A percentile compares a stretch with the other conserved stretches of the same genome.
phyloP scores from a whole-genome alignment of 257 asterid species.

The Solanum dulcamara region DNA sequence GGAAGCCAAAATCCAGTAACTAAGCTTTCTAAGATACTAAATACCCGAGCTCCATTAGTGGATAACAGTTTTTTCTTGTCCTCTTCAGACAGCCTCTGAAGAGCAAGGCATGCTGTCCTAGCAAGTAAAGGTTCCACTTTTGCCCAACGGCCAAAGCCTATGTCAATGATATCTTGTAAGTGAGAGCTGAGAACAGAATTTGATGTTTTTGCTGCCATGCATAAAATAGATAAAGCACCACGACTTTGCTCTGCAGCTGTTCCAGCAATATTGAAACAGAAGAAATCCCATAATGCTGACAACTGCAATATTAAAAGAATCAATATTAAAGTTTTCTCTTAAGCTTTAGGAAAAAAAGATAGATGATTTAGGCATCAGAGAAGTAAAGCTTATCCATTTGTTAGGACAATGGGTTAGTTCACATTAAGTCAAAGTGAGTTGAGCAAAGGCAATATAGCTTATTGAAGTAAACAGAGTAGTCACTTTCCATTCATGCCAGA shows the following conservation, averaged over 20 bases:
- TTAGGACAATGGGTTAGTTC: not conserved
- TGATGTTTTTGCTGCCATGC: constrained; percentile 87
- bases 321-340: not conserved
- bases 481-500: not conserved
- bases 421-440: not conserved
- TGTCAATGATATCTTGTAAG: constrained; percentile 83
- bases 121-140: constrained; percentile 89
- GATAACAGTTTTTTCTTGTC: constrained; percentile 66
- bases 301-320: constrained; percentile 38
- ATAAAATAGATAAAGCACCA: constrained; percentile 84
- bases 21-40: constrained; percentile 64
- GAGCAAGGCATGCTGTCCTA: constrained; percentile 81
- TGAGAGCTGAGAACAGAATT: constrained; percentile 75
- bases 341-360: not conserved
- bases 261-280: constrained; percentile 84
- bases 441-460: not conserved
- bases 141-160: constrained; percentile 99
- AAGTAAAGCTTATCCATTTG: not conserved
- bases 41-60: constrained; percentile 58
- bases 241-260: constrained; percentile 94
- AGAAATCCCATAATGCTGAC: constrained; percentile 94
- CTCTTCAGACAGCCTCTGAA: constrained; percentile 82
- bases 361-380: not conserved
- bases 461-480: not conserved
- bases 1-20: constrained; percentile 61